A percentile compares a stretch with the other conserved stretches of the same genome.
These are phyloP conservation scores for Arabis alpina DNA, from an alignment of 345 rosid species.

Conservation along the genomic window DNA sequence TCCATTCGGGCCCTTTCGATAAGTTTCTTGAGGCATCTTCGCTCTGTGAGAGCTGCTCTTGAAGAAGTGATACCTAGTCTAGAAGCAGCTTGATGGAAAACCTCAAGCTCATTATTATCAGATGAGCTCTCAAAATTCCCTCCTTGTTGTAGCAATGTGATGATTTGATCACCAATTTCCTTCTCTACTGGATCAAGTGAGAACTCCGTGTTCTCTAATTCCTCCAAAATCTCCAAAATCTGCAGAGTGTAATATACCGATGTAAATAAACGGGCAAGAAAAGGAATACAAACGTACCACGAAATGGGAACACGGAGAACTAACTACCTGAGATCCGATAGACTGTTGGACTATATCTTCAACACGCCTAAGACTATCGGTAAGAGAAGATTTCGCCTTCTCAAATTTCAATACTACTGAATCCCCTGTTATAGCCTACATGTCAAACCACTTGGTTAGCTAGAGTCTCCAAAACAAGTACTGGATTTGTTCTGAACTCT, in stretches of 20 bases:
- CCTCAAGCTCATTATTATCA: slow-evolving; percentile 79
- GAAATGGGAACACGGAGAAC: slow-evolving; percentile 18
- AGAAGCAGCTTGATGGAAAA: slow-evolving; percentile 86
- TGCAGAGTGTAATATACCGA: slow-evolving; percentile 41
- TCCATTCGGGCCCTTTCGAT: slow-evolving; percentile 89
- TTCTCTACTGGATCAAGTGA: slow-evolving; percentile 74
- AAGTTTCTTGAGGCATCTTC: slow-evolving; percentile 94
- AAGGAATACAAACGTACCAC: slow-evolving; percentile 3
- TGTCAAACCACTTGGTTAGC: slow-evolving; percentile 23
- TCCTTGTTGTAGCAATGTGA: slow-evolving; percentile 85
- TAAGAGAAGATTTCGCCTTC: slow-evolving; percentile 73
- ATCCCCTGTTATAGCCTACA: slow-evolving; percentile 96
- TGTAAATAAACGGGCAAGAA: slow-evolving; percentile 17
- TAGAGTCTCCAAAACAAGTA: neutral
- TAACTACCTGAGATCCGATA: slow-evolving; percentile 78
- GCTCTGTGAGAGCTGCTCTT: slow-evolving; percentile 84
- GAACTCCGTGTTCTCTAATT: slow-evolving; percentile 66
- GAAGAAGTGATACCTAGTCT: slow-evolving; percentile 87
- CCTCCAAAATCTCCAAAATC: slow-evolving; percentile 77
- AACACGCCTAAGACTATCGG: slow-evolving; percentile 83
- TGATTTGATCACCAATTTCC: slow-evolving; percentile 85
- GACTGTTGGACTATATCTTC: slow-evolving; percentile 88
- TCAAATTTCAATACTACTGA: slow-evolving; percentile 87
- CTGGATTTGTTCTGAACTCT: too few relatives aligned
- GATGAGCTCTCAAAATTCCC: slow-evolving; percentile 65